Evolutionary conservation across 2,329 filamentous ascomycete genomes (phyloP).

Genomic region (Claviceps maximensis): DNA sequence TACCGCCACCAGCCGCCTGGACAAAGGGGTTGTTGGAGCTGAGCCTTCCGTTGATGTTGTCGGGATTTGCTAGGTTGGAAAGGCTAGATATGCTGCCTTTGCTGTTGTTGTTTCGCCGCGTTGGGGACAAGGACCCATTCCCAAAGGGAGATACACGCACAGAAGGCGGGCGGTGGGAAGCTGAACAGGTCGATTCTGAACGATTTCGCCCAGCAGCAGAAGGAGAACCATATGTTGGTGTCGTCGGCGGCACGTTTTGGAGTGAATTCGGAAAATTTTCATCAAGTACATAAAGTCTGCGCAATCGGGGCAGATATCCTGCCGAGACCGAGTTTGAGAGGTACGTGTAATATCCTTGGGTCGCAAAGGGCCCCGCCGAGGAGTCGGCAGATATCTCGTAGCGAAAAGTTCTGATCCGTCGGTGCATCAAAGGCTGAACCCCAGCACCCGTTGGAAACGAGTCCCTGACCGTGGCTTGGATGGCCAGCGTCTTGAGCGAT

Average conservation of each 20-base stretch:
- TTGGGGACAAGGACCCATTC: constrained; percentile 13
- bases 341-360: constrained; percentile 66
- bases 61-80: not conserved
- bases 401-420: constrained; percentile 57
- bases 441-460: constrained; percentile 34
- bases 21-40: constrained; percentile 50
- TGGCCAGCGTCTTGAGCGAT: constrained; percentile 42
- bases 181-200: constrained; percentile 20
- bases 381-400: constrained; percentile 64
- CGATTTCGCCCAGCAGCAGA: constrained; percentile 18
- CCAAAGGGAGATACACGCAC: constrained; percentile 10
- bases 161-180: constrained; percentile 5
- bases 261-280: constrained; percentile 70
- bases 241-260: constrained; percentile 56
- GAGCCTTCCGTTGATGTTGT: constrained; percentile 27
- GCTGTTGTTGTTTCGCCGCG: constrained; percentile 9
- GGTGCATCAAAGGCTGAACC: constrained; percentile 51
- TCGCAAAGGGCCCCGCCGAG: constrained; percentile 42
- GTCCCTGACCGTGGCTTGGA: constrained; percentile 36
- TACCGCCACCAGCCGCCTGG: constrained; percentile 13
- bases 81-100: constrained; percentile 8
- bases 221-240: constrained; percentile 15
- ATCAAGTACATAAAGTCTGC: constrained; percentile 74
- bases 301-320: constrained; percentile 59
- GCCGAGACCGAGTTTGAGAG: constrained; percentile 70